phyloP scores from a whole-genome alignment of 2,329 filamentous ascomycete species.

The Knufia fluminis region DNA sequence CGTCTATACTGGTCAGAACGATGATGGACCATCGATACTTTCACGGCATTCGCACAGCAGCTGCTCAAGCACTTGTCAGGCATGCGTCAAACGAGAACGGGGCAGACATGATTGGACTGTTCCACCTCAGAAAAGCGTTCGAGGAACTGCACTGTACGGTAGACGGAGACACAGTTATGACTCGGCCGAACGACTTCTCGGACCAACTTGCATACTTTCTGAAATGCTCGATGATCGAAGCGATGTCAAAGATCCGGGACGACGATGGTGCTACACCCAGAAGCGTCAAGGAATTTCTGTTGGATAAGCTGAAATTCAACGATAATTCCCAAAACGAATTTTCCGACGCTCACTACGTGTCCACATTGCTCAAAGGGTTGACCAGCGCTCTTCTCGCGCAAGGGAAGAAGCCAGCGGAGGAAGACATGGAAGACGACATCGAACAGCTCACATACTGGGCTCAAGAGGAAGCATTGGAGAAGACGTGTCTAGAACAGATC shows the following conservation, averaged over 20 bases:
- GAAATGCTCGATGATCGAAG: slow-evolving; percentile 71
- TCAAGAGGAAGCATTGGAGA: slow-evolving; percentile 34
- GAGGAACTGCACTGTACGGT: slow-evolving; percentile 80
- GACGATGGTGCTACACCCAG: slow-evolving; percentile 66
- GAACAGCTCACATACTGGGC: slow-evolving; percentile 33
- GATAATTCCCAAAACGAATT: slow-evolving; percentile 85
- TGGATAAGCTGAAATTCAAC: slow-evolving; percentile 85
- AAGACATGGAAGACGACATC: slow-evolving; percentile 41
- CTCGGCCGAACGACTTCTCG: slow-evolving; percentile 80
- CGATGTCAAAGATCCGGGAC: slow-evolving; percentile 71
- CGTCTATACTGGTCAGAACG: slow-evolving; percentile 81
- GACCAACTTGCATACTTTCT: slow-evolving; percentile 79
- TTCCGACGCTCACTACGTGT: slow-evolving; percentile 84
- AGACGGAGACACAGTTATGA: slow-evolving; percentile 56
- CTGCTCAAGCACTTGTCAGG: slow-evolving; percentile 65
- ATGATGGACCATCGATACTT: slow-evolving; percentile 89
- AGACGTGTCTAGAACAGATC: slow-evolving; percentile 51
- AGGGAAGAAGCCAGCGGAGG: slow-evolving; percentile 30
- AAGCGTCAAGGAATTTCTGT: slow-evolving; percentile 70
- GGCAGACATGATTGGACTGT: slow-evolving; percentile 66
- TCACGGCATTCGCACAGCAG: slow-evolving; percentile 80
- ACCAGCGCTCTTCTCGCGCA: slow-evolving; percentile 45
- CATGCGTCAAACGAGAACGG: slow-evolving; percentile 57
- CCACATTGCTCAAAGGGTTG: slow-evolving; percentile 61
- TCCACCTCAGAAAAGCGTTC: slow-evolving; percentile 77